These are phyloP conservation scores for Salicornia ramosissima DNA, from an alignment of 148 eudicot species.

Conservation along the genomic window DNA sequence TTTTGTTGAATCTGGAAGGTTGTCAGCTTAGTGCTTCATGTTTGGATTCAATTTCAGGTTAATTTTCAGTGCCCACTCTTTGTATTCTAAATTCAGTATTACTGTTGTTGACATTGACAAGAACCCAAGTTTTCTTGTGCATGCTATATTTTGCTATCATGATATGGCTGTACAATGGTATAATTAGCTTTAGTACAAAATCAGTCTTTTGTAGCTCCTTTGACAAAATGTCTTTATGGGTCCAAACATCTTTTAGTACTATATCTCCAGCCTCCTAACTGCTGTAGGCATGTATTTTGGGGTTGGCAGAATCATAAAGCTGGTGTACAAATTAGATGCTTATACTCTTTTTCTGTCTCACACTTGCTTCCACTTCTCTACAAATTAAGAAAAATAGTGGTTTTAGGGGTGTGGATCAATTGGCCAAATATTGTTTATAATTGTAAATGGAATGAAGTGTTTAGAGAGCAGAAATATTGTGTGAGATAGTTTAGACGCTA, in stretches of 20 bases:
- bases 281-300: neutral
- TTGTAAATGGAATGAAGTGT: neutral
- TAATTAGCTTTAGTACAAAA: neutral
- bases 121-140: neutral
- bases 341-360: neutral
- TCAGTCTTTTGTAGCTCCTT: neutral
- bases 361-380: neutral
- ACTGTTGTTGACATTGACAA: neutral
- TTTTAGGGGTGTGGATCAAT: too few relatives aligned
- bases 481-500: too few relatives aligned
- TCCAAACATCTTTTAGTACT: neutral
- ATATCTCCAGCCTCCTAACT: neutral
- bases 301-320: neutral
- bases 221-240: neutral
- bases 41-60: constrained; percentile 36
- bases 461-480: neutral
- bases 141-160: neutral
- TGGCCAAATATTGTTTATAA: neutral
- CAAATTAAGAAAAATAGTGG: too few relatives aligned
- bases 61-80: neutral
- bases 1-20: constrained; percentile 37
- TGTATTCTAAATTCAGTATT: neutral
- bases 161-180: neutral
- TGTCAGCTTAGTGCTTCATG: constrained; percentile 39
- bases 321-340: neutral